Evolutionary conservation across 768 basidiomycete species (phyloP).

Genomic region (Lactarius evosmus): DNA sequence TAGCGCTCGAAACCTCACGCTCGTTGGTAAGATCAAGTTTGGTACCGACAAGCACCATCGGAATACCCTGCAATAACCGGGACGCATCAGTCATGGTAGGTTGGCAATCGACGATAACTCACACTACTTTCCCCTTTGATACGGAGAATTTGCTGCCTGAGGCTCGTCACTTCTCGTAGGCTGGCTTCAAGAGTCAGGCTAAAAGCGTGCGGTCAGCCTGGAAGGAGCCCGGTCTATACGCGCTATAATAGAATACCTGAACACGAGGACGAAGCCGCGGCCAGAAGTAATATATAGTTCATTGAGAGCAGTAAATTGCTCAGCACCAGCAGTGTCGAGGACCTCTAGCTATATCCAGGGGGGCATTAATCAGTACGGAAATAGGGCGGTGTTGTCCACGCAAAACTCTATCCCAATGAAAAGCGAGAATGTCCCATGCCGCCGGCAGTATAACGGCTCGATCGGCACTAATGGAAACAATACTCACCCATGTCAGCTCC

Average conservation of each 20-base stretch:
- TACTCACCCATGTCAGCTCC: slow-evolving; percentile 55
- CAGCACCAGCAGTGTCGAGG: slow-evolving; percentile 81
- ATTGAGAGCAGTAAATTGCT: slow-evolving; percentile 77
- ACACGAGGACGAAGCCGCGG: slow-evolving; percentile 78
- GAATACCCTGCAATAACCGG: slow-evolving; percentile 46
- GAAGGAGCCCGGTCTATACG: not conserved
- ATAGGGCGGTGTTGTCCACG: not conserved
- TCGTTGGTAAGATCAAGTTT: slow-evolving; percentile 80
- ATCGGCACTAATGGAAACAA: slow-evolving; percentile 14
- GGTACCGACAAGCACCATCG: slow-evolving; percentile 84
- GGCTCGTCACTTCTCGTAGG: slow-evolving; percentile 72
- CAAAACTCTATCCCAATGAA: not conserved
- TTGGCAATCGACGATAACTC: slow-evolving; percentile 26
- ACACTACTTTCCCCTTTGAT: slow-evolving; percentile 72
- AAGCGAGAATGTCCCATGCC: not conserved
- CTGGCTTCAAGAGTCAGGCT: slow-evolving; percentile 82
- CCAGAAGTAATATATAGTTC: slow-evolving; percentile 81
- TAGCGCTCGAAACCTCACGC: slow-evolving; percentile 66
- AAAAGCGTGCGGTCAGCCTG: not conserved
- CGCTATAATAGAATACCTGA: slow-evolving; percentile 48
- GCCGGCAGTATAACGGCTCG: slow-evolving; percentile 7
- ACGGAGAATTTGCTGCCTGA: slow-evolving; percentile 77
- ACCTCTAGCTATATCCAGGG: slow-evolving; percentile 59
- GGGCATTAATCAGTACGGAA: slow-evolving; percentile 2
- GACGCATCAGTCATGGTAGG: not conserved